Evolutionary conservation across 331 rosid species (phyloP), one percentile per base, ranked within the genome.

Genomic region (Dryas integrifolia): DNA sequence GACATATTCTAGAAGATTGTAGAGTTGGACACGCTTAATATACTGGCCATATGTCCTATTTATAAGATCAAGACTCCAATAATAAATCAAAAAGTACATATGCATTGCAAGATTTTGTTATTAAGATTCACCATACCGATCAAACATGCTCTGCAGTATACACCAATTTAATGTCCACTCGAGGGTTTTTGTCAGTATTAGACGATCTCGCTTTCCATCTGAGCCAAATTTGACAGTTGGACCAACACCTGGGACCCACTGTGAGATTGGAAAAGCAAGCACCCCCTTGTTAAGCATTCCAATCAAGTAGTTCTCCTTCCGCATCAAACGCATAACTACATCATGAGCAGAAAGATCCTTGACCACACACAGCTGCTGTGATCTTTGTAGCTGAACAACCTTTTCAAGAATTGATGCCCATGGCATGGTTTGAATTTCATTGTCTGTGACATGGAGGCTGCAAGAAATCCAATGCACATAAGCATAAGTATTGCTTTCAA

Each of bases 81-180:
- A 3, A 8, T 13, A 69, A 39, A 55, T 18, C 16, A 26, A 68
- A 11, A 9, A 15, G 41, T 57, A 21, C 35, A 58, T 7, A 72
- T 21, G 38, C 16, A 58, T 56, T 16, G 40, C 59, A 65, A 9
- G 48, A 49, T 43, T 16, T 24, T 61, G 51, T 7, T 44, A 21
- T 13, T 18, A 77, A 66, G 40, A 76, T 57, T 60, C 76, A 77
- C 76, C 85, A 39, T 87, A 91, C 98, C 97, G 88, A 79, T 94
- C 98, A 84, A 94, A 94, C 98, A 94, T 94, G 90, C 96, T 91
- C 77, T 94, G 97, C 76, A 94, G 81, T 75, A 94, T 91, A 86
- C 97, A 91, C 98, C 98, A 94, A 80, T 91, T 94, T 72, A 94
- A 88, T 70, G 96, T 88, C 98, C 98, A 94, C 75, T 94, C 97